Evolutionary conservation across 495 filamentous ascomycete genomes (phyloP), one percentile per base, ranked within the genome.

Genomic region (Podospora didyma): DNA sequence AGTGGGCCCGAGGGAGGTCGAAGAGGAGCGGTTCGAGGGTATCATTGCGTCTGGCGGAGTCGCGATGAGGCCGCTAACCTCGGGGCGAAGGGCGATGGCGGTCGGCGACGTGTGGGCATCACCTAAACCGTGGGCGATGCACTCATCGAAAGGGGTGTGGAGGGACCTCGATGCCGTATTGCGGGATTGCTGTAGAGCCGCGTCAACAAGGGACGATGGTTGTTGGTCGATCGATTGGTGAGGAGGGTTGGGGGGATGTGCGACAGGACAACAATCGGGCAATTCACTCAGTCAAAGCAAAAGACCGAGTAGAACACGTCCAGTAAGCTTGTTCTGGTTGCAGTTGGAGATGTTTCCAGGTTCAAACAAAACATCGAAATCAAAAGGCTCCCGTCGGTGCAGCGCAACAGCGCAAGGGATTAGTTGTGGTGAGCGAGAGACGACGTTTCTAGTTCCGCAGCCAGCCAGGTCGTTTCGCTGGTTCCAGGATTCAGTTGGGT

Each of bases 11-110:
- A 69, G 54, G 3, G 66, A 52, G 54, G 59, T 69, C n/a, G 64
- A 67, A 9, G 68, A 63, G 20, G 60, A 49, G 19, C 47, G 57
- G 21, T 54, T 60, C 50, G 67, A 61, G 57, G 62, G 60, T 47
- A 49, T 69, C 66, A 72, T 69, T 58, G 63, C 59, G 56, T 67
- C 53, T 57, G 68, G 46, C 47, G 53, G 67, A 57, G 54, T 67
- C 60, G 58, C 46, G 50, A 61, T 41, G 64, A 57, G 53, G 64
- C 59, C 60, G 62, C 49, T 51, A 46, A 60, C 58, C 63, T 67
- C 63, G 61, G 57, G 35, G 59, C 65, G 47, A 57, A n/a, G n/a
- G 54, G 54, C 64, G 52, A 62, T 62, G 50, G 54, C 56, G 49
- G 37, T 39, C 34, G 52, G 52, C 28, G 39, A 42, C 46, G 47